A percentile compares a stretch with the other conserved stretches of the same genome.
Evolutionary conservation across 495 filamentous ascomycete species (phyloP).

Genomic region (Penicillium fimorum): DNA sequence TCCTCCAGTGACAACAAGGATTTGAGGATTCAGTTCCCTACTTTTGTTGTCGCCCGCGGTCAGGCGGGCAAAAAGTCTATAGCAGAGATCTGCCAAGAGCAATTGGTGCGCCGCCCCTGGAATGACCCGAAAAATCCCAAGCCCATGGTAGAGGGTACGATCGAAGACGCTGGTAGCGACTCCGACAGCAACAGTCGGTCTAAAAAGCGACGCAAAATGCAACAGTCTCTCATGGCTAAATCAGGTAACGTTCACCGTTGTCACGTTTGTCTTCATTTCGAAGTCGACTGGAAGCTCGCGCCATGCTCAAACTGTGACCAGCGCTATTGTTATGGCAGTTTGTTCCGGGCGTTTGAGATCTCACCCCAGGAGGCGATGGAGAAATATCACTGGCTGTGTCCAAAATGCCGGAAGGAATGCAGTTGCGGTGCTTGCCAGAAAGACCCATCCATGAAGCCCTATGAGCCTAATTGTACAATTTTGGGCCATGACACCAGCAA

Average conservation of each 20-base stretch:
- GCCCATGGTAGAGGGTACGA: conserved; percentile 22
- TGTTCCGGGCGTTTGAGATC: conserved; percentile 86
- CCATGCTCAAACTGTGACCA: conserved; percentile 70
- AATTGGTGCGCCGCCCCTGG: conserved; percentile 70
- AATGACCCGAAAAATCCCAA: conserved; percentile 50
- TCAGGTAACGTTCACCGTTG: conserved; percentile 52
- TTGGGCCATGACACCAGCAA: conserved; percentile 86
- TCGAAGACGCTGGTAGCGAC: conserved; percentile 14
- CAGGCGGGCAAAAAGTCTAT: conserved; percentile 67
- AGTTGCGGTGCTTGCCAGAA: conserved; percentile 75
- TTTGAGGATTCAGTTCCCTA: conserved; percentile 45
- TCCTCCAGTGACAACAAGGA: conserved; percentile 61
- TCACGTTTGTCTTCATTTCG: conserved; percentile 75
- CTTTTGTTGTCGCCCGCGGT: conserved; percentile 62
- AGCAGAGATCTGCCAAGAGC: conserved; percentile 87
- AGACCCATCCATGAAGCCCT: conserved; percentile 59
- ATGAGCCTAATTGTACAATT: conserved; percentile 76
- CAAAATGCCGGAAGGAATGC: conserved; percentile 79
- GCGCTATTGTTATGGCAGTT: conserved; percentile 81
- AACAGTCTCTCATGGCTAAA: conserved; percentile 39
- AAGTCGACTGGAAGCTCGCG: conserved; percentile 77
- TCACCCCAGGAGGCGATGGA: conserved; percentile 78
- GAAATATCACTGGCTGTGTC: conserved; percentile 78
- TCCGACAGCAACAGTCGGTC: conserved; percentile 35
- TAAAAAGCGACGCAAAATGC: conserved; percentile 50